These are phyloP conservation scores for Macrophomina tecta DNA, from an alignment of 2,329 filamentous ascomycete genomes.

Conservation along the genomic window DNA sequence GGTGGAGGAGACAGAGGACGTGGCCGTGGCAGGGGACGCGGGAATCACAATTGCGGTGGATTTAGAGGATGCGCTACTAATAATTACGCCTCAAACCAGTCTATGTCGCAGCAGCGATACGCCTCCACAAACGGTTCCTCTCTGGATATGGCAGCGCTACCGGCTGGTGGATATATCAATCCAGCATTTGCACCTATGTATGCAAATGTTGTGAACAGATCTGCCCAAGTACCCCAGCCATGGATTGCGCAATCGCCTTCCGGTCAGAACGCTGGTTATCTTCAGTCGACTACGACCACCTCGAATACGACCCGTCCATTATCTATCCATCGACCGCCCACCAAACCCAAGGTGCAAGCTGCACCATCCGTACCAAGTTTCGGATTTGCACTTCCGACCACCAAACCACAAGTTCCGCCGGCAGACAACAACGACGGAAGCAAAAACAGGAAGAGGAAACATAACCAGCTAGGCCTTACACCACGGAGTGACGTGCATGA, in stretches of 20 bases:
- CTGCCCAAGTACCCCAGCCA: neutral
- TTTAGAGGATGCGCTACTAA: slow-evolving; percentile 17
- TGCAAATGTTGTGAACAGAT: neutral
- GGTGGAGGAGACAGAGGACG: slow-evolving; percentile 30
- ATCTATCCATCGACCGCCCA: neutral
- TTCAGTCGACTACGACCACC: neutral
- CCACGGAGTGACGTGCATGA: slow-evolving; percentile 59
- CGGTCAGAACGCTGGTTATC: neutral
- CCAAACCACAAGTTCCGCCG: neutral
- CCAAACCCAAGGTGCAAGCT: slow-evolving; percentile 18
- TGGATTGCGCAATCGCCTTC: slow-evolving; percentile 1
- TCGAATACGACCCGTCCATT: neutral
- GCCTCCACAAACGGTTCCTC: neutral
- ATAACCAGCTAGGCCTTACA: slow-evolving; percentile 74
- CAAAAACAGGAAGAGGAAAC: slow-evolving; percentile 72
- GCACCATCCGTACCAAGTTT: slow-evolving; percentile 45
- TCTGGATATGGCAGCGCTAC: slow-evolving; percentile 1
- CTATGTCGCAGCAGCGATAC: slow-evolving; percentile 10
- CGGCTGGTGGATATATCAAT: slow-evolving; percentile 31
- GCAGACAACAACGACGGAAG: neutral
- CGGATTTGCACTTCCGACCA: slow-evolving; percentile 39
- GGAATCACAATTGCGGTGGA: slow-evolving; percentile 29
- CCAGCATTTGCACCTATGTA: slow-evolving; percentile 30
- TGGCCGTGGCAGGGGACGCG: slow-evolving; percentile 41
- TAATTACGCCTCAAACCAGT: neutral